Evolutionary conservation across 345 rosid species (phyloP).

Genomic region (Euphorbia lathyris): DNA sequence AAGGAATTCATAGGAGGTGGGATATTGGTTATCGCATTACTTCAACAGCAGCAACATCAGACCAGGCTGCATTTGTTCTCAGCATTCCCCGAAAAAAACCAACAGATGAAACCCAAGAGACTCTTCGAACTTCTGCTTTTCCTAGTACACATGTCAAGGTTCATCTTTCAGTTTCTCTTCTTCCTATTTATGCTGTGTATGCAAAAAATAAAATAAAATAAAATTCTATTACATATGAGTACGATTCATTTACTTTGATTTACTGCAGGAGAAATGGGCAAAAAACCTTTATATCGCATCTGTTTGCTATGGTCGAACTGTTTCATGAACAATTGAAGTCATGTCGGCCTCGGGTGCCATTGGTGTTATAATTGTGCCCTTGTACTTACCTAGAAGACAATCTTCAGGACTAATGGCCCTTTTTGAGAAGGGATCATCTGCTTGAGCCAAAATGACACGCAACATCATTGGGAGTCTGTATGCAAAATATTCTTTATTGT

Average conservation of each 20-base stretch:
- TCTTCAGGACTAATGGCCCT: conserved; percentile 23
- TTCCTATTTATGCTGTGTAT: neutral
- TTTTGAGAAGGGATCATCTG: conserved; percentile 23
- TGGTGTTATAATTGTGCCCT: conserved; percentile 20
- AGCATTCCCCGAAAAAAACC: conserved; percentile 93
- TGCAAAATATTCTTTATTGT: conserved; percentile 36
- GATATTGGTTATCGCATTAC: conserved; percentile 90
- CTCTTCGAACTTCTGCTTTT: conserved; percentile 90
- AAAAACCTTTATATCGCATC: conserved; percentile 93
- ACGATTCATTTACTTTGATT: neutral
- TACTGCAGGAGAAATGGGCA: conserved; percentile 87
- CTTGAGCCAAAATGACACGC: conserved; percentile 35
- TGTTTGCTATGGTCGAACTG: conserved; percentile 95
- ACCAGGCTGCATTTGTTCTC: conserved; percentile 91
- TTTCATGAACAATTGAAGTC: conserved; percentile 60
- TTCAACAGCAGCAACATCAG: conserved; percentile 86
- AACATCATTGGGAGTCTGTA: conserved; percentile 34
- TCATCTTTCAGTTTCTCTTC: conserved; percentile 4
- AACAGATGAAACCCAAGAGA: conserved; percentile 89
- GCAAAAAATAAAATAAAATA: no score
- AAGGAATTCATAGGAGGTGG: conserved; percentile 98
- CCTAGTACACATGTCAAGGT: conserved; percentile 98
- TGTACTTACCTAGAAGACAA: conserved; percentile 20
- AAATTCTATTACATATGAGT: no score
- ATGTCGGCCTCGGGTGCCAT: conserved; percentile 31